A percentile compares a stretch with the other conserved stretches of the same genome.
Conservation (phyloP, 2,329 filamentous ascomycete genomes). For the Nemania sp. region DNA sequence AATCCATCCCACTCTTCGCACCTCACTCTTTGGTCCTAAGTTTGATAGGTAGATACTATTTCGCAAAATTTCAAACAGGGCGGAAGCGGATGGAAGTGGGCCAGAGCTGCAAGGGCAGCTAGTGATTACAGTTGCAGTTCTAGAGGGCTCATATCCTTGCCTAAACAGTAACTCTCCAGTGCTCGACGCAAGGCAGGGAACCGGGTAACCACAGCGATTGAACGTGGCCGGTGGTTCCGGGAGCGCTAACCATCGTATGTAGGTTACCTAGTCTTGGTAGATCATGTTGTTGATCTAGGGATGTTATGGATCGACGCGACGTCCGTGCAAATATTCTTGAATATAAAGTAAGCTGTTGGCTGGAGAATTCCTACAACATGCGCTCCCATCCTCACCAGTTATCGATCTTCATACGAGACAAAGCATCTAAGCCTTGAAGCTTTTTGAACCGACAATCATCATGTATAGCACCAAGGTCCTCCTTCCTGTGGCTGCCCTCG, state of each 20-base stretch:
- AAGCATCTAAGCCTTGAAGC: background rate
- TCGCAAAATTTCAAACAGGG: no score
- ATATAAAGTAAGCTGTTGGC: background rate
- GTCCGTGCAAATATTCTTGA: background rate
- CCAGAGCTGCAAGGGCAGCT: background rate
- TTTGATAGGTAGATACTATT: no score
- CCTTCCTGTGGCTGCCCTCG: background rate
- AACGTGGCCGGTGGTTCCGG: background rate
- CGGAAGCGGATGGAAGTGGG: no score
- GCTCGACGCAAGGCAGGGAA: no score
- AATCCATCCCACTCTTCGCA: no score
- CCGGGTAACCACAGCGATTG: background rate
- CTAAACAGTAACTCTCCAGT: background rate
- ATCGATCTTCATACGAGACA: background rate
- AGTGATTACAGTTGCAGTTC: background rate
- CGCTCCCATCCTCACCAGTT: background rate
- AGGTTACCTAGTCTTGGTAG: background rate
- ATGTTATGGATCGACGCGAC: background rate
- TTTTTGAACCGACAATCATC: background rate
- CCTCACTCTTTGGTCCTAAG: no score
- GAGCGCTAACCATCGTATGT: background rate
- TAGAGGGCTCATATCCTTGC: background rate
- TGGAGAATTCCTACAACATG: background rate
- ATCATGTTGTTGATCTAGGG: background rate
- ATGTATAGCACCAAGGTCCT: constrained; percentile 16